Evolutionary conservation across 345 rosid species (phyloP).

Genomic region (Euphorbia peplus): DNA sequence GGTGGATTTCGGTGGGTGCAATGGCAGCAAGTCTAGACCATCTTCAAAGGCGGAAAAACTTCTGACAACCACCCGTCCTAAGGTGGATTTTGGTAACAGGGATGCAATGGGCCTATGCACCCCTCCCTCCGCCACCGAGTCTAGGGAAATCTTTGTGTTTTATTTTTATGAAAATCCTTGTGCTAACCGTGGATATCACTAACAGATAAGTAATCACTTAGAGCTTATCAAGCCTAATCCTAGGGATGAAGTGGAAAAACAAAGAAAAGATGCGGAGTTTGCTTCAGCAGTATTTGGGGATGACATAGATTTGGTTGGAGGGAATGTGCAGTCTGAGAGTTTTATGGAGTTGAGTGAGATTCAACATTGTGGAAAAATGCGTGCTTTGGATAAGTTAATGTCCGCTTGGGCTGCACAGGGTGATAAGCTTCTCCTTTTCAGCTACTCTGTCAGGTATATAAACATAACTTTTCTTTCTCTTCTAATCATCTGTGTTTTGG

Average conservation of each 20-base stretch:
- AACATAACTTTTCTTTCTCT: not conserved
- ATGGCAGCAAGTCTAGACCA: too few relatives aligned
- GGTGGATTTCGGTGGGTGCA: too few relatives aligned
- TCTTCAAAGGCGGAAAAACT: too few relatives aligned
- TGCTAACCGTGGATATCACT: slow-evolving; percentile 18
- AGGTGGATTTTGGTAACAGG: too few relatives aligned
- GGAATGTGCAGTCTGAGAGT: slow-evolving; percentile 59
- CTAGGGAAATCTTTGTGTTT: not conserved
- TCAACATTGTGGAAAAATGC: slow-evolving; percentile 92
- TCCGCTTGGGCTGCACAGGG: slow-evolving; percentile 75
- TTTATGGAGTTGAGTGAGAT: slow-evolving; percentile 83
- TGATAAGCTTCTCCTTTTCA: slow-evolving; percentile 91
- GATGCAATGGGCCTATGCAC: too few relatives aligned
- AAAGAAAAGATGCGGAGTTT: slow-evolving; percentile 85
- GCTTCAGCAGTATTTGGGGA: slow-evolving; percentile 75
- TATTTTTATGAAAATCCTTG: not conserved
- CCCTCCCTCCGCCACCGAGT: not conserved
- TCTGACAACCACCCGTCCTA: too few relatives aligned
- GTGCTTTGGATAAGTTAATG: slow-evolving; percentile 77
- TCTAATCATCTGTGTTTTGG: not conserved
- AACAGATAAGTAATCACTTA: slow-evolving; percentile 88
- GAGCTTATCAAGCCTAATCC: slow-evolving; percentile 97
- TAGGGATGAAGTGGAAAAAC: slow-evolving; percentile 80
- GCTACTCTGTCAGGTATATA: slow-evolving; percentile 85
- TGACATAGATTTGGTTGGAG: slow-evolving; percentile 80